Base-by-base conservation (phyloP, 2,329 filamentous ascomycete species). In the Xylaria sp. region DNA sequence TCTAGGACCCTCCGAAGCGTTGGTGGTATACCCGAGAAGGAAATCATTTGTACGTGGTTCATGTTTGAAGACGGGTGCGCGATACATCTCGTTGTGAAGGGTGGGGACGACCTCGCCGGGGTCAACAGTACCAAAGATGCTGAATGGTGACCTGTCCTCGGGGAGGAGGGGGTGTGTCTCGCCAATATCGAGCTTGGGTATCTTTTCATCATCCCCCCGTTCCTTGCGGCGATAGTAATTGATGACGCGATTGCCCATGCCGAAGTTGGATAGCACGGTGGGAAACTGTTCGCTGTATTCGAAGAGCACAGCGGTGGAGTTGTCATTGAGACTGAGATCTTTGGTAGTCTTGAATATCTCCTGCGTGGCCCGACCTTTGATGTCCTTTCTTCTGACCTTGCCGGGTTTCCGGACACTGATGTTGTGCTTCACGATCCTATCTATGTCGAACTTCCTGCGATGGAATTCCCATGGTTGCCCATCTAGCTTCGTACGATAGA, bases 271-370 rank as follows among this genome's bases (percentile, higher is more conserved):
- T 70, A 99, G 84, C 68, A 97, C 93, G 10, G 91, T 92, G 0
- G 96, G 96, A 71, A 93, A 91, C 76, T 98, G 94, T 80, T 99
- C 96, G 9, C 93, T 97, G 79, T 99, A 99, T 80, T 99, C 96
- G 40, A 98, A 91, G 16, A 99, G 87, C 5, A 98, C 87, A 23
- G 93, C 91, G 50, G 90, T 92, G 0, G 95, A 94, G 77, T 97
- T 98, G 80, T 99, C 96, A 70, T 89, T 92, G 74, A 98, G 84
- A 29, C 92, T 93, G 21, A 99, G 84, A 74, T 97, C 92, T 77
- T 92, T 93, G 0, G 94, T 93, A 25, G 88, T 88, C 32, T 88
- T 87, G 80, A 94, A 99, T 0, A 97, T 86, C 59, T 94, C 90
- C 63, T 92, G 91, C 1, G 91, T 88, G 72, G 91, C 88, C 75